Base-by-base conservation (phyloP, 371 early-diverging fungal species). In the Apophysomyces ossiformis region DNA sequence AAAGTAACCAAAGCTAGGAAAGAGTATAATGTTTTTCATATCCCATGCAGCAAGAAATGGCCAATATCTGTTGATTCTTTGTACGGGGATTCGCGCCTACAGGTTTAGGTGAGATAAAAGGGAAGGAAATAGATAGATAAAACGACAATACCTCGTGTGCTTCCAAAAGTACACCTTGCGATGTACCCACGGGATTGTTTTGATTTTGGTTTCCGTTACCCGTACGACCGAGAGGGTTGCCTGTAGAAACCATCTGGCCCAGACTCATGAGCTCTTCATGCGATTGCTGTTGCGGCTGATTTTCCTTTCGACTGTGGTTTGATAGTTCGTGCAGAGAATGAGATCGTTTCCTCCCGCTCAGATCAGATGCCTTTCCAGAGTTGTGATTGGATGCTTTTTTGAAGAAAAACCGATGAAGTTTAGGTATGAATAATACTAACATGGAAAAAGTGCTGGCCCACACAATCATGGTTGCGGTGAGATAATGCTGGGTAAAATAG, bases 361-460 rank as follows among this genome's bases (percentile, higher is more conserved):
- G 41, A 37, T 74, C 74, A 1, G 76, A 69, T 8, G 58, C 67
- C 46, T 76, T 79, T 2, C 73, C 74, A 12, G 37, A 39, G 9
- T 32, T 41, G 8, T 60, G 41, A 3, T 41, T 58, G 4, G 60
- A 37, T 57, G 67, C 66, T 18, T 54, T 58, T 1, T 67, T 59
- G 12, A 65, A 65, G 32, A 79, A 75, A 43, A 79, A 82, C 0
- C 38, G 50, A 63, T 76, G 80, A 32, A 87, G 65, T 61, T 87
- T 87, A 2, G 87, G 87, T 32, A 85, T 41, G 57, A 87, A 87
- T 9, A 87, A 39, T 2, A 79, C 76, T 47, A 84, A 67, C 57
- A 87, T 60, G 1, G 85, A 85, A 63, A 85, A 83, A 0, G 86
- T 85, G 0, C 82, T 84, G 0, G 85, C 86, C 75, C 86, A 87